Base-by-base conservation (phyloP, 2,329 filamentous ascomycete genomes). In the Emmonsiellopsis sp. region DNA sequence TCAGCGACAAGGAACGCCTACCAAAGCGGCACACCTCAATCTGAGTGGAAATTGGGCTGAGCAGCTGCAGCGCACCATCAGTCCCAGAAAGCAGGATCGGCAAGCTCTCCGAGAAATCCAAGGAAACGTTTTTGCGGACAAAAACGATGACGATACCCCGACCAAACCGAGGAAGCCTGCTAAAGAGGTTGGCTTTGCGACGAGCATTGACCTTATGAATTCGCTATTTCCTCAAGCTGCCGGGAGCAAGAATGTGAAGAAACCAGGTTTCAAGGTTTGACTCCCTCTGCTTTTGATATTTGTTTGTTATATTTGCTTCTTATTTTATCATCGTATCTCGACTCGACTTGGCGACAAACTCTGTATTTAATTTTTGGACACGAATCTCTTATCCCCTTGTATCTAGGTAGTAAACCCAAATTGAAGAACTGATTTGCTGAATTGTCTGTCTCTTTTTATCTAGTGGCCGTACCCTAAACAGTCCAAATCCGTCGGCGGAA, bases 181-280 rank as follows among this genome's bases (percentile, higher is more conserved):
- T 54, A 51, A 48, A 15, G 53, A 79, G 52, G 81, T 82, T 59
- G 85, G 86, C 0, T 92, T 95, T 70, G 81, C 84, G 16, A 95
- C 87, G 16, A 91, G 87, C 65, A 95, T 97, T 72, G 93, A 96
- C 74, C 76, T 96, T 67, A 96, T 95, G 89, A 92, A 95, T 67
- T 95, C 89, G 47, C 76, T 96, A 53, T 96, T 94, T 71, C 86
- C 87, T 68, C 82, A 86, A 70, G 79, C 65, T 55, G 68, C 71
- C 62, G 65, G 71, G 57, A 76, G 80, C 63, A 80, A 77, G 62
- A 67, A 75, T 60, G 73, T 76, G 62, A 82, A 82, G 61, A 73
- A 72, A 63, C 76, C 76, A 73, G 86, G 87, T 67, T 87, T 92
- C 71, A 85, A 97, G 91, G 93, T 97, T 83, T 86, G 92, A 92